Evolutionary conservation across 768 basidiomycete species (phyloP).

Genomic region (Ramaria rubella): DNA sequence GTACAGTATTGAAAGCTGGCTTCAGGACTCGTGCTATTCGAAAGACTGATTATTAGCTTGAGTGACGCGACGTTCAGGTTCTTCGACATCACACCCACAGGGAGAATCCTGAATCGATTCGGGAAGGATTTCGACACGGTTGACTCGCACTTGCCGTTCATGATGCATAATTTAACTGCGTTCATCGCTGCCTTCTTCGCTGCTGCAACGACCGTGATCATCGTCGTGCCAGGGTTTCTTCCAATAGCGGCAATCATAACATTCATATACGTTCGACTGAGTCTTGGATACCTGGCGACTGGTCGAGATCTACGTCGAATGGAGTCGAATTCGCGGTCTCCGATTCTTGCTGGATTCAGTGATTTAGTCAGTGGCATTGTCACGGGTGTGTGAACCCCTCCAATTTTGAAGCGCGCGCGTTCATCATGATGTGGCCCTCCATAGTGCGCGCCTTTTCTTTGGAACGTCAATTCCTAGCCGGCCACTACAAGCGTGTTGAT

Average conservation of each 20-base stretch:
- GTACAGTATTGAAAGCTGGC: not conserved
- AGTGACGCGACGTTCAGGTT: conserved; percentile 8
- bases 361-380: conserved; percentile 20
- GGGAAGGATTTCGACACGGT: conserved; percentile 23
- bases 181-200: conserved; percentile 15
- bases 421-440: not conserved
- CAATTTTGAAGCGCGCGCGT: not conserved
- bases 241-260: conserved; percentile 4
- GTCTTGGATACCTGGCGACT: conserved; percentile 18
- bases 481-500: conserved; percentile 5
- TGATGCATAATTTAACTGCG: conserved; percentile 6
- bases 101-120: conserved; percentile 23
- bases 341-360: conserved; percentile 18
- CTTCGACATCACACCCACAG: conserved; percentile 8
- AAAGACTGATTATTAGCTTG: not conserved
- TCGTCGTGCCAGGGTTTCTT: conserved; percentile 11
- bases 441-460: conserved; percentile 19
- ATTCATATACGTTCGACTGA: conserved; percentile 9
- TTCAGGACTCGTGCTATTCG: conserved; percentile 1
- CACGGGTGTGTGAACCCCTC: not conserved
- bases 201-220: conserved; percentile 20
- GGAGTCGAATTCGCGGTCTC: conserved; percentile 30
- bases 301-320: conserved; percentile 30
- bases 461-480: conserved; percentile 14
- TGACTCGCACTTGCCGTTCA: conserved; percentile 10